Evolutionary conservation across 2,329 filamentous ascomycete species (phyloP).

Genomic region (Aaosphaeria pasadenensis): DNA sequence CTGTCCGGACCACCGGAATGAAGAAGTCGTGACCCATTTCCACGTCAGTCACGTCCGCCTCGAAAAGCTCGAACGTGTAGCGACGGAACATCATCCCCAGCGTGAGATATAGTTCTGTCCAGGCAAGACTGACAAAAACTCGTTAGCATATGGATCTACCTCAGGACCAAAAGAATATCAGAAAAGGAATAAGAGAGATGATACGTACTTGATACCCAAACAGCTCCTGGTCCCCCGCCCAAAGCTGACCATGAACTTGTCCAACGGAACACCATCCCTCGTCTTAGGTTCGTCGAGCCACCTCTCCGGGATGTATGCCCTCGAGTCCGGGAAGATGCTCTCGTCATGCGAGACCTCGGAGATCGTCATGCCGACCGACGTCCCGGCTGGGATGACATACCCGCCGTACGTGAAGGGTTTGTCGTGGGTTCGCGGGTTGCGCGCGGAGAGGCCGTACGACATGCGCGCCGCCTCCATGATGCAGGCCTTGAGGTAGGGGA

Average conservation of each 20-base stretch:
- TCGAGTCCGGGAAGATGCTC: slow-evolving; percentile 35
- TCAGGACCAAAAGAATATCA: not conserved
- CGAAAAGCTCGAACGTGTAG: slow-evolving; percentile 28
- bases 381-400: slow-evolving; percentile 16
- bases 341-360: slow-evolving; percentile 34
- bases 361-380: slow-evolving; percentile 30
- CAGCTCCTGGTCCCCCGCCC: slow-evolving; percentile 42
- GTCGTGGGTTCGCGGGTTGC: slow-evolving; percentile 16
- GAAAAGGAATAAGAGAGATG: not conserved
- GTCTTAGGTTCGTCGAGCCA: slow-evolving; percentile 36
- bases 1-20: slow-evolving; percentile 28
- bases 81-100: slow-evolving; percentile 33
- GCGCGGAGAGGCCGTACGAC: slow-evolving; percentile 17
- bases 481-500: slow-evolving; percentile 18
- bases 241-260: slow-evolving; percentile 43
- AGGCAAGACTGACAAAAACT: slow-evolving; percentile 21
- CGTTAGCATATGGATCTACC: slow-evolving; percentile 1
- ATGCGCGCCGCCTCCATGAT: slow-evolving; percentile 22
- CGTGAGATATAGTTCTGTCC: slow-evolving; percentile 31
- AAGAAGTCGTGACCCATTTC: slow-evolving; percentile 38
- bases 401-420: slow-evolving; percentile 9
- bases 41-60: slow-evolving; percentile 28
- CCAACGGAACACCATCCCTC: slow-evolving; percentile 28
- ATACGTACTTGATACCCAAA: slow-evolving; percentile 37
- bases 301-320: slow-evolving; percentile 38